A percentile compares a stretch with the other conserved stretches of the same genome.
phyloP scores from a whole-genome alignment of 352 stramenopile species.

The Pythium grandisporangium region DNA sequence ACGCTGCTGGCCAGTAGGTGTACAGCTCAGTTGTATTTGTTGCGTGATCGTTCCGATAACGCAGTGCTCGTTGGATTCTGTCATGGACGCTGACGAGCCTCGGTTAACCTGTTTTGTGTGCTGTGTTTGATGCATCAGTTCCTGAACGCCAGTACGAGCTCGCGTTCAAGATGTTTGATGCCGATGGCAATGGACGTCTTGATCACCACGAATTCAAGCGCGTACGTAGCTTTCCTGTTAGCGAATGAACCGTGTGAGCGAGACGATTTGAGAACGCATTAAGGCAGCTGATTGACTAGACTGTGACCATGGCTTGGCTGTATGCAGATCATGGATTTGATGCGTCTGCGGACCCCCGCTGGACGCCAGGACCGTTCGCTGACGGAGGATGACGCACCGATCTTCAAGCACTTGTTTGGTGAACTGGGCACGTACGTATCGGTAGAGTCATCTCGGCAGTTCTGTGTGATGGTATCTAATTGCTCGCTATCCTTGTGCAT shows the following conservation, averaged over 20 bases:
- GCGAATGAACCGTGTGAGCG: too few relatives aligned
- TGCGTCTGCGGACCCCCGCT: slow-evolving; percentile 69
- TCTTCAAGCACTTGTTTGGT: slow-evolving; percentile 84
- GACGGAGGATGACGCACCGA: slow-evolving; percentile 61
- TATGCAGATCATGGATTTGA: slow-evolving; percentile 76
- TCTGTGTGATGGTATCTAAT: not conserved
- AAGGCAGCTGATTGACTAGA: too few relatives aligned
- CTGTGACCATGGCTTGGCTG: not conserved
- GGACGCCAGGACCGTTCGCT: slow-evolving; percentile 73
- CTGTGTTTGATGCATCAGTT: slow-evolving; percentile 22
- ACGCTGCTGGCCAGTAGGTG: slow-evolving; percentile 78
- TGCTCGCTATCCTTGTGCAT: too few relatives aligned
- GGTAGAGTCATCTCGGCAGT: not conserved
- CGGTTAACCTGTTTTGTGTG: too few relatives aligned
- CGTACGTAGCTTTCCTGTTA: too few relatives aligned
- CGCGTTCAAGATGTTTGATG: slow-evolving; percentile 88
- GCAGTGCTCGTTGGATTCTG: too few relatives aligned
- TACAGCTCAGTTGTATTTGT: too few relatives aligned
- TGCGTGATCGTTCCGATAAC: too few relatives aligned
- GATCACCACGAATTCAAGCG: slow-evolving; percentile 83
- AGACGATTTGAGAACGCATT: too few relatives aligned
- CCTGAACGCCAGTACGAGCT: slow-evolving; percentile 80
- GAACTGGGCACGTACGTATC: slow-evolving; percentile 49
- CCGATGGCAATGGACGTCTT: slow-evolving; percentile 67
- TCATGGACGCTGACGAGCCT: too few relatives aligned